Base-by-base conservation (phyloP, 2,329 filamentous ascomycete genomes). In the Sporothrix sp. region DNA sequence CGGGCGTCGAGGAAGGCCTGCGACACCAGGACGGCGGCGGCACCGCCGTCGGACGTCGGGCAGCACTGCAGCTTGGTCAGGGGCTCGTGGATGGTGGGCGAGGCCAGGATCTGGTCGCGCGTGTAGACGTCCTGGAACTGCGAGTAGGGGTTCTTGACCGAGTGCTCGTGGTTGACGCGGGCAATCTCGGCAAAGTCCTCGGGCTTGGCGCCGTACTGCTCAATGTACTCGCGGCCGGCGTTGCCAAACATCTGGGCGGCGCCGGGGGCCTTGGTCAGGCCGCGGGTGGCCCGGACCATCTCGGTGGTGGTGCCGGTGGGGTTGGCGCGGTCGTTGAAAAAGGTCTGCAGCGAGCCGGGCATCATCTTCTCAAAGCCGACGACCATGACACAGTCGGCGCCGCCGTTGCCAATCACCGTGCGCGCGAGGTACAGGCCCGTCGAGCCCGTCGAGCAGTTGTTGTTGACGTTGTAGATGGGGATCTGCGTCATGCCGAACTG, bases 311-410 rank as follows among this genome's bases (percentile, higher is more conserved):
- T 87, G 35, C 81, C 84, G 0, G 80, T 84, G 3, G 91, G 90
- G 63, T 85, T 90, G 58, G 82, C 79, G 23, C 91, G 78, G 65
- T 97, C 91, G 59, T 90, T 83, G 71, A 87, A 97, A 71, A 86
- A 84, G 51, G 73, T 78, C 71, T 90, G 82, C 58, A 97, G 73
- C 59, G 82, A 87, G n/a, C 91, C 91, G 0, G 85, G 84, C 70
- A 84, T 90, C 91, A 97, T 97, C 80, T 96, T 96, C 75, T 97
- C 93, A 61, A 97, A 97, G 4, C 91, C 93, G 18, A 97, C 81
- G 1, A 97, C 90, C 54, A 97, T 72, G 18, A 95, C 81, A 64
- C 88, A 95, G 67, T 95, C 87, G 1, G 88, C 86, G 13, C 80
- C 86, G 30, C 90, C 90, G 59, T 86, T 77, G 7, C 81, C 75